Evolutionary conservation across 371 early-diverging fungal species (phyloP).

Genomic region (Circinella minor): DNA sequence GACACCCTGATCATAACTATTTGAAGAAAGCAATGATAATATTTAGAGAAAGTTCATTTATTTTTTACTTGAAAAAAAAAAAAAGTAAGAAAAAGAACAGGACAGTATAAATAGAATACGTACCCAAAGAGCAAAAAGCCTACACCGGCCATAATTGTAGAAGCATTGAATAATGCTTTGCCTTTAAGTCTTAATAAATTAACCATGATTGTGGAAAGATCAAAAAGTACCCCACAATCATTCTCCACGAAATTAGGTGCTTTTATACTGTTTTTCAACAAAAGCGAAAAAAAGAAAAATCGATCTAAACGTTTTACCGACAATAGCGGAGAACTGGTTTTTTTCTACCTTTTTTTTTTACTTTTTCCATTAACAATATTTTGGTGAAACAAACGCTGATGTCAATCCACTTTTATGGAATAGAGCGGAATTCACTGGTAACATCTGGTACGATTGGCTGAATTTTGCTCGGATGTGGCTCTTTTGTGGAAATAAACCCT

Average conservation of each 20-base stretch:
- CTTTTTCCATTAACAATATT: too few species aligned
- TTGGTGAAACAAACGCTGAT: constrained; percentile 18
- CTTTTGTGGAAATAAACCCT: not conserved
- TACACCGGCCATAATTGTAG: constrained; percentile 50
- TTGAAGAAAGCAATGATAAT: not conserved
- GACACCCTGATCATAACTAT: constrained; percentile 31
- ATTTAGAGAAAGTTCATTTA: too few species aligned
- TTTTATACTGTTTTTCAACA: constrained; percentile 2
- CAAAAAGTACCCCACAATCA: constrained; percentile 9
- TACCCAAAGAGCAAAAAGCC: constrained; percentile 58
- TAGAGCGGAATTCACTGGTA: constrained; percentile 7
- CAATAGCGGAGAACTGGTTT: not conserved
- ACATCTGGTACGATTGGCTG: constrained; percentile 8
- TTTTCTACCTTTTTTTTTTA: not conserved
- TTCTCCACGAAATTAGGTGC: not conserved
- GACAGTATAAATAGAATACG: constrained; percentile 17
- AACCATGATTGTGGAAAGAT: constrained; percentile 7
- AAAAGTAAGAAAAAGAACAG: not conserved
- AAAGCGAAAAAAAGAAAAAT: not conserved
- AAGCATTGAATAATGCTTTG: constrained; percentile 38
- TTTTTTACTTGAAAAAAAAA: not conserved
- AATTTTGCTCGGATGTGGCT: not conserved
- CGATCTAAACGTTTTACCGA: constrained; percentile 8
- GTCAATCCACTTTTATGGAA: constrained; percentile 16
- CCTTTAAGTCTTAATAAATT: constrained; percentile 35